A percentile compares a stretch with the other conserved stretches of the same genome.
phyloP scores from a whole-genome alignment of 495 filamentous ascomycete genomes.

The Clavariopsis aquatica region DNA sequence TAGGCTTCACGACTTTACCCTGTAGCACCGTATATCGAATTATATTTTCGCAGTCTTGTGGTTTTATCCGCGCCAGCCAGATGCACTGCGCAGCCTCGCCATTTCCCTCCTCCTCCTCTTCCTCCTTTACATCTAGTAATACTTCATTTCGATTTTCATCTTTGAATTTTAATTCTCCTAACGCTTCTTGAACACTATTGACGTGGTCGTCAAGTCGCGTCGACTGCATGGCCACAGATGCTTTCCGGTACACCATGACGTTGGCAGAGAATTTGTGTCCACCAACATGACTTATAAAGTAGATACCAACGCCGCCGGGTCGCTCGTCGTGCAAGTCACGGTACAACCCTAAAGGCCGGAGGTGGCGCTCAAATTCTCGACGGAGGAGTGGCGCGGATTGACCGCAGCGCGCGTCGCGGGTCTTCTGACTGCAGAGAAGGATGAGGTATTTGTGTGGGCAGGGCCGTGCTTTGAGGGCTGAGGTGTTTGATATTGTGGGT shows the following conservation, averaged over 20 bases:
- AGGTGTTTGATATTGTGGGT: slow-evolving; percentile 43
- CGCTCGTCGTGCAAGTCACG: slow-evolving; percentile 84
- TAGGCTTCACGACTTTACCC: slow-evolving; percentile 90
- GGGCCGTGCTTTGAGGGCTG: slow-evolving; percentile 63
- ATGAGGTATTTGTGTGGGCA: slow-evolving; percentile 83
- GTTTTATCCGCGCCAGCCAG: slow-evolving; percentile 85
- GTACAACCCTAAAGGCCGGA: slow-evolving; percentile 79
- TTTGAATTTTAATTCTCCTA: slow-evolving; percentile 29
- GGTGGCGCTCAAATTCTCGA: slow-evolving; percentile 85
- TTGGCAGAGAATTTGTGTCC: slow-evolving; percentile 95
- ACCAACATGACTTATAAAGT: slow-evolving; percentile 94
- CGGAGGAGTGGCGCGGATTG: slow-evolving; percentile 85
- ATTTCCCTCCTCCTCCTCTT: slow-evolving; percentile 45
- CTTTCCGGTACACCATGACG: slow-evolving; percentile 80
- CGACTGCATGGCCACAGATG: slow-evolving; percentile 53
- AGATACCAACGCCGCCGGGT: slow-evolving; percentile 87
- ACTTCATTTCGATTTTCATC: slow-evolving; percentile 34
- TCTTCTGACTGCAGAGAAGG: slow-evolving; percentile 89
- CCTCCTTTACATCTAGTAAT: slow-evolving; percentile 41
- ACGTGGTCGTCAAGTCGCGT: slow-evolving; percentile 47
- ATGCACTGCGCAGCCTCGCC: slow-evolving; percentile 80
- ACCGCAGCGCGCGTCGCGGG: slow-evolving; percentile 91
- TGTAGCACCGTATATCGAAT: slow-evolving; percentile 85
- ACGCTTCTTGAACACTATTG: slow-evolving; percentile 24
- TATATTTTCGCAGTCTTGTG: slow-evolving; percentile 93